Evolutionary conservation across 2,329 filamentous ascomycete genomes (phyloP).

Genomic region (Hypoxylon sp.): DNA sequence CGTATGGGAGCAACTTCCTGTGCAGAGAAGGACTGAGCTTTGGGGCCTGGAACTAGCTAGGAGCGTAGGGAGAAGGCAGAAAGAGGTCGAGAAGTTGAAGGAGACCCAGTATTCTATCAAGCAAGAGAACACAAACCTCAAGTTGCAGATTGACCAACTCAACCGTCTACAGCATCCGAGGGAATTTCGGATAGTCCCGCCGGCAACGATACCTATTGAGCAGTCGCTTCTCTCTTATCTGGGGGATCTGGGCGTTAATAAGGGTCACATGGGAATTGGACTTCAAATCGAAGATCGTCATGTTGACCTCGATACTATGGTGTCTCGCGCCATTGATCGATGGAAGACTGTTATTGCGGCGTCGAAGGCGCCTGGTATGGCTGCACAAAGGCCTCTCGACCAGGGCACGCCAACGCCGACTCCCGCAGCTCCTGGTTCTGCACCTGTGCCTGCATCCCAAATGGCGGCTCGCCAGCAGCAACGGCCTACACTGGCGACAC

Average conservation of each 20-base stretch:
- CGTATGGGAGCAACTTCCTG: conserved; percentile 79
- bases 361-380: conserved; percentile 64
- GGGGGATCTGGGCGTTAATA: conserved; percentile 62
- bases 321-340: conserved; percentile 70
- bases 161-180: conserved; percentile 72
- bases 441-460: conserved; percentile 36
- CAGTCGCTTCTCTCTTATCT: conserved; percentile 64
- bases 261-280: conserved; percentile 59
- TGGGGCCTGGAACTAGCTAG: conserved; percentile 75
- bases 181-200: conserved; percentile 69
- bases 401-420: conserved; percentile 50
- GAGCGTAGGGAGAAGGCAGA: conserved; percentile 70
- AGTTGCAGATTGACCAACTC: conserved; percentile 71
- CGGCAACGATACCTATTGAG: conserved; percentile 67
- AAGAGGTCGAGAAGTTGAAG: conserved; percentile 67
- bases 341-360: conserved; percentile 75
- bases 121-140: conserved; percentile 72
- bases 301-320: conserved; percentile 66
- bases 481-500: conserved; percentile 38
- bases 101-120: conserved; percentile 65
- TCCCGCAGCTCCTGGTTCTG: conserved; percentile 41
- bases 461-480: conserved; percentile 43
- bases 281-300: conserved; percentile 67
- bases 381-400: conserved; percentile 66
- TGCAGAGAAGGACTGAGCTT: conserved; percentile 69